Percentiles rank a stretch among this genome's conserved stretches.
These are phyloP conservation scores for Dimargaris verticillata DNA, from an alignment of 192 early-diverging fungal genomes.

Conservation along the genomic window DNA sequence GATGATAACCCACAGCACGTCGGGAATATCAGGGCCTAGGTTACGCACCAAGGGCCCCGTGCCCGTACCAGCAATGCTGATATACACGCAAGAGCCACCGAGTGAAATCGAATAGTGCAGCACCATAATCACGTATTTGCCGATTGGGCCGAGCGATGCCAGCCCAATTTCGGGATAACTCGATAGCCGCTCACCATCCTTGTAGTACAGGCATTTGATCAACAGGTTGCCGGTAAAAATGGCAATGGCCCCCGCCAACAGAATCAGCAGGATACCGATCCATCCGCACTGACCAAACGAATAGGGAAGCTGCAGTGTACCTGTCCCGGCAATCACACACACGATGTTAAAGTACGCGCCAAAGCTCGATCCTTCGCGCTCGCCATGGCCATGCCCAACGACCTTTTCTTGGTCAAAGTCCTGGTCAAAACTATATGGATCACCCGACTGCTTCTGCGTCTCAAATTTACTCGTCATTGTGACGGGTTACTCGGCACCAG, in stretches of 20 bases:
- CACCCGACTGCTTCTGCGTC: not conserved
- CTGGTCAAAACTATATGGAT: slow-evolving; percentile 1
- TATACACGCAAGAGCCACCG: slow-evolving; percentile 44
- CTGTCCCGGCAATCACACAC: slow-evolving; percentile 66
- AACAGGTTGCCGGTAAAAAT: slow-evolving; percentile 57
- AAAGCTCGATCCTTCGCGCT: slow-evolving; percentile 23
- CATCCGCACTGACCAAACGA: slow-evolving; percentile 60
- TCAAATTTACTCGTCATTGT: not conserved
- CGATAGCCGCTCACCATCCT: slow-evolving; percentile 25
- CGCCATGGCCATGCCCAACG: slow-evolving; percentile 13
- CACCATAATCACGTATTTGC: slow-evolving; percentile 39
- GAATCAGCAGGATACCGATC: slow-evolving; percentile 49
- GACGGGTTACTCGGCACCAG: too few species aligned
- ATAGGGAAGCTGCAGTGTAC: slow-evolving; percentile 67
- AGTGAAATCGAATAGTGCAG: slow-evolving; percentile 46
- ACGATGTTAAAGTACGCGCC: slow-evolving; percentile 44
- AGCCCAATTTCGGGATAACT: slow-evolving; percentile 49
- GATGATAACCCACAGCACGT: slow-evolving; percentile 39
- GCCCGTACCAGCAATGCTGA: slow-evolving; percentile 51
- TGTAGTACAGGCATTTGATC: slow-evolving; percentile 57
- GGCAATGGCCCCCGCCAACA: slow-evolving; percentile 55
- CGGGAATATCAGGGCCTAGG: slow-evolving; percentile 21
- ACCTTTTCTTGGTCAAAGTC: slow-evolving; percentile 4
- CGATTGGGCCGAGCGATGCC: slow-evolving; percentile 44
- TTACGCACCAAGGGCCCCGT: slow-evolving; percentile 35